Conservation (phyloP, 108 stramenopile genomes). For the Cyclotella baltica region DNA sequence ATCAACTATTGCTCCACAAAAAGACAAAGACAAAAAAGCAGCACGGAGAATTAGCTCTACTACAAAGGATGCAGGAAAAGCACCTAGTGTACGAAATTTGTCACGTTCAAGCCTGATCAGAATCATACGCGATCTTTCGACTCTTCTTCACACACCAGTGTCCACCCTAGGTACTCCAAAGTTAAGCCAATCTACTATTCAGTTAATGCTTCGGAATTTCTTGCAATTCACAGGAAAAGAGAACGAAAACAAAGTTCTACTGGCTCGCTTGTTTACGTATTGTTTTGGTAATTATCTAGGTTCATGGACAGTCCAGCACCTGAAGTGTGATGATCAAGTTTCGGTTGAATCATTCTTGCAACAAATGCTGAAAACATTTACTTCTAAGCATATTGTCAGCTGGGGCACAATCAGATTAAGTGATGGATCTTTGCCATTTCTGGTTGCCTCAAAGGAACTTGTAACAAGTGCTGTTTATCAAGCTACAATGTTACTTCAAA, state of each 20-base stretch:
- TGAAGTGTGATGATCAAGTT: conserved; percentile 27
- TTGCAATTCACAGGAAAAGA: conserved; percentile 17
- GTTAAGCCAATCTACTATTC: conserved; percentile 36
- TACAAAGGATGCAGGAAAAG: conserved; percentile 22
- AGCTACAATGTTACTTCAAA: conserved; percentile 28
- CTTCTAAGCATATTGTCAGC: conserved; percentile 4
- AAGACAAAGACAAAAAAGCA: conserved; percentile 22
- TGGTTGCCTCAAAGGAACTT: conserved; percentile 30
- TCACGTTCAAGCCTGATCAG: conserved; percentile 27
- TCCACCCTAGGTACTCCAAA: not conserved
- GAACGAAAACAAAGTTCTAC: not conserved
- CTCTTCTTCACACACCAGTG: conserved; percentile 15
- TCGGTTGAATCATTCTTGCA: conserved; percentile 25
- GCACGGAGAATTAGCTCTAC: conserved; percentile 3
- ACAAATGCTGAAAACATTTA: conserved; percentile 14
- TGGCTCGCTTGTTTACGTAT: conserved; percentile 8
- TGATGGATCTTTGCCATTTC: not conserved
- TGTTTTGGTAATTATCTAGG: conserved; percentile 37
- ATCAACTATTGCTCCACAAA: not conserved
- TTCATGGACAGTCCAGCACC: conserved; percentile 12
- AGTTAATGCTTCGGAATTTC: conserved; percentile 21
- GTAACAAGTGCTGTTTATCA: conserved; percentile 17
- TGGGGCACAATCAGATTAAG: not conserved
- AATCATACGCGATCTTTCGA: conserved; percentile 19
- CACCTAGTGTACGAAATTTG: not conserved